These are phyloP conservation scores for Trichoderma harzianum DNA, from an alignment of 2,329 filamentous ascomycete genomes.

Conservation along the genomic window DNA sequence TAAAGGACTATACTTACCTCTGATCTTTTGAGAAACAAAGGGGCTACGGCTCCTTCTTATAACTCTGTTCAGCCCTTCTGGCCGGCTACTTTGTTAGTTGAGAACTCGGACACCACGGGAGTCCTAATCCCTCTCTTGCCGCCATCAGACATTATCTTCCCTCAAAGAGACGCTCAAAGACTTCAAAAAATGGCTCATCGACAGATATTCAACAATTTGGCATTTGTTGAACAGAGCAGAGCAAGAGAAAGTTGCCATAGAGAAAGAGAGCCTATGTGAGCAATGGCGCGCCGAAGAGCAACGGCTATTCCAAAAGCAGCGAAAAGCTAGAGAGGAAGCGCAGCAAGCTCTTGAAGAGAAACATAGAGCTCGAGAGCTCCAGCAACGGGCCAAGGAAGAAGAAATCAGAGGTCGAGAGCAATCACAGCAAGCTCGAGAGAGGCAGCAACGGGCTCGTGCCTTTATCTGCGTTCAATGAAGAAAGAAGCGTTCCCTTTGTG, in stretches of 20 bases:
- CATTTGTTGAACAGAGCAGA: not conserved
- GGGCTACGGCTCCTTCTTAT: too few species aligned
- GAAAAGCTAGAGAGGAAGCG: not conserved
- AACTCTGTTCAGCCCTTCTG: too few species aligned
- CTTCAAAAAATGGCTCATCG: slow-evolving; percentile 6
- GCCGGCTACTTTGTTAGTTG: too few species aligned
- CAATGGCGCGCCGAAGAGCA: not conserved
- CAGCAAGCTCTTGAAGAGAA: not conserved
- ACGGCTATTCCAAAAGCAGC: not conserved
- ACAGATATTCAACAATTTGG: not conserved
- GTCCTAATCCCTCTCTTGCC: too few species aligned
- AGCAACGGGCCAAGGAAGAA: not conserved
- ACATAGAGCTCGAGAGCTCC: not conserved
- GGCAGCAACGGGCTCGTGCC: not conserved
- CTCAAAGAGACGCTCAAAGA: not conserved
- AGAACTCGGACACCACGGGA: too few species aligned
- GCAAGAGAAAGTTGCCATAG: not conserved
- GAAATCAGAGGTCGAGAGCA: not conserved
- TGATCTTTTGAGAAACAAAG: too few species aligned
- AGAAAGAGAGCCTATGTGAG: not conserved
- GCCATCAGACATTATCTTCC: not conserved
- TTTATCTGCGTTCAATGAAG: too few species aligned
- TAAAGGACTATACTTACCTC: too few species aligned
- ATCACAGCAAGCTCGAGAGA: not conserved
- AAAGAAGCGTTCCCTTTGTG: too few species aligned